Evolutionary conservation across 495 filamentous ascomycete species (phyloP).

Genomic region (Lasiosphaeris hirsuta): DNA sequence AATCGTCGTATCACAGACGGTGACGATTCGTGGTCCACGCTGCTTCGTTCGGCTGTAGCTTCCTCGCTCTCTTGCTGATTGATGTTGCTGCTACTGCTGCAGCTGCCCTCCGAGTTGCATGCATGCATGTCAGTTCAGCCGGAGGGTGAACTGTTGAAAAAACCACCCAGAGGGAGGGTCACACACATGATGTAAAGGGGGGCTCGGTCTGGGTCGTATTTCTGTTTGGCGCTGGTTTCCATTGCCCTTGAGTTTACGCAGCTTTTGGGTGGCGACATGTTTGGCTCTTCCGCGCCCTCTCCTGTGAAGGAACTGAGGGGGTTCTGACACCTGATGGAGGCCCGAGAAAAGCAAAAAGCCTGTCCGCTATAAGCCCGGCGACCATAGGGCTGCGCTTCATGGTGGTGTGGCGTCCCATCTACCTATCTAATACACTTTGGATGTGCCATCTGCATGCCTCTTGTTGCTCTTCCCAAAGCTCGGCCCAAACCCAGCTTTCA

Average conservation of each 20-base stretch:
- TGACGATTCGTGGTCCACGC: neutral
- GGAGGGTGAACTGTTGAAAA: neutral
- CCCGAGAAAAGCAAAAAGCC: neutral
- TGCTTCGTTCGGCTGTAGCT: constrained; percentile 9
- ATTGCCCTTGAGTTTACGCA: neutral
- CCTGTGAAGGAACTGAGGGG: neutral
- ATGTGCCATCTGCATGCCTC: no score
- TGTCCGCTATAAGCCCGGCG: no score
- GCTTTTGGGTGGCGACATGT: neutral
- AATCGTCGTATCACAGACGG: neutral
- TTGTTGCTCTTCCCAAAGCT: no score
- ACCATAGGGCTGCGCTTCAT: no score
- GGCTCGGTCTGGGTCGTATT: no score
- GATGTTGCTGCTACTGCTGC: constrained; percentile 4
- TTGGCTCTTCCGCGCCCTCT: neutral
- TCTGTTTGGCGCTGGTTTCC: no score
- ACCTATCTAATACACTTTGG: no score
- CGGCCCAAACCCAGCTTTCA: no score
- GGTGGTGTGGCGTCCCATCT: no score
- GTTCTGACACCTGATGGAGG: neutral
- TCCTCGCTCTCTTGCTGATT: neutral
- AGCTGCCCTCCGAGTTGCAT: neutral
- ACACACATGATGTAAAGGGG: neutral
- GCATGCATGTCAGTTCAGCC: neutral
- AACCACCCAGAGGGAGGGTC: neutral